These are phyloP conservation scores for Mitragyna speciosa DNA, from an alignment of 257 asterid genomes.

Conservation along the genomic window DNA sequence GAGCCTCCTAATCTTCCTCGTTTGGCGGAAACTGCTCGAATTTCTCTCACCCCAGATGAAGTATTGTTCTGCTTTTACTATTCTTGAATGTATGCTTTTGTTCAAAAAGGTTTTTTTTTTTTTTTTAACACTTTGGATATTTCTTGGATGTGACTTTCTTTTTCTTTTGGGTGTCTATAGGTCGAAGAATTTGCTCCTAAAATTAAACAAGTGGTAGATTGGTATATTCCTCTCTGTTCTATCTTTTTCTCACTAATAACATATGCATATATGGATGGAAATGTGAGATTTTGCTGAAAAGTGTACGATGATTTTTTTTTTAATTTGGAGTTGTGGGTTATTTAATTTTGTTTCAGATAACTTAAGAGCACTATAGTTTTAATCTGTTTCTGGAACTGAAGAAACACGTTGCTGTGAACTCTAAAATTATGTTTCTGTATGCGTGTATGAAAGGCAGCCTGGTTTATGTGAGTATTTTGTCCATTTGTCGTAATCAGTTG, in stretches of 20 bases:
- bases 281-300: neutral
- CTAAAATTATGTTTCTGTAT: neutral
- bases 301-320: neutral
- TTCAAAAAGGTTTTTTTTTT: neutral
- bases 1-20: conserved; percentile 67
- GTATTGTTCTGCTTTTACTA: conserved; percentile 17
- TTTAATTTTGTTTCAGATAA: neutral
- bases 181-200: conserved; percentile 74
- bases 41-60: conserved; percentile 57
- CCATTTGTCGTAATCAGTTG: too few relatives aligned
- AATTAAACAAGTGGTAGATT: conserved; percentile 53
- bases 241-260: neutral
- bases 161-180: conserved; percentile 29
- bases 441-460: neutral
- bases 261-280: neutral
- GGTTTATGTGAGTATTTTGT: neutral
- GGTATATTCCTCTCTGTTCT: neutral
- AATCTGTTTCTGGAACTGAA: neutral
- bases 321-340: neutral
- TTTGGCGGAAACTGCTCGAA: conserved; percentile 79
- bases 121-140: neutral
- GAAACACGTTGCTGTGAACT: neutral
- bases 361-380: neutral
- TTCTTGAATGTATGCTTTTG: neutral
- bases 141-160: neutral